Base-by-base conservation (phyloP, 352 stramenopile genomes). In the Salisapilia sapeloensis region DNA sequence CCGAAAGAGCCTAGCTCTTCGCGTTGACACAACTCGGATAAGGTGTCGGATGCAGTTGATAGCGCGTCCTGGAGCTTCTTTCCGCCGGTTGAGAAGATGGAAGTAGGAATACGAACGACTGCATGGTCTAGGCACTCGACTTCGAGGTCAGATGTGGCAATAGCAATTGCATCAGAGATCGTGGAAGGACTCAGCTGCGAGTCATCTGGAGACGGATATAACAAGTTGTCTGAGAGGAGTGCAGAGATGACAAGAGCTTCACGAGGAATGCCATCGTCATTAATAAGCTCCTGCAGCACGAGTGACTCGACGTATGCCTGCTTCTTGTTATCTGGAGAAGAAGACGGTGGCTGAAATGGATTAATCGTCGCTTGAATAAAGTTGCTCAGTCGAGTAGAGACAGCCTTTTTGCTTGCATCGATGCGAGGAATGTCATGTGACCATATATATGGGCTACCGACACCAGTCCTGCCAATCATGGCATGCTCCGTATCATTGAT, bases 241-340 rank as follows among this genome's bases (percentile, higher is more conserved):
- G 58, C 58, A 5, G 56, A 79, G 15, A 84, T 32, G 10, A 87
- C 53, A 14, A 87, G 34, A 6, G 44, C 63, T 17, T 82, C 63
- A 1, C 72, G 60, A 7, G 67, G 54, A 29, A 87, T 56, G 22
- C 57, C 53, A 8, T 66, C 45, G 6, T 82, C 65, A 19, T 70
- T 44, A 12, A 87, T 42, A 3, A 57, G 43, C 43, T 87, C 72
- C 21, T 81, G 62, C 3, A 84, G 42, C 25, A 53, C 55, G 6
- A 84, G 55, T 26, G 67, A 63, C 44, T 84, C 67, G 2, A 77
- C 56, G 38, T 71, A 81, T n/a, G 48, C 35, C 25, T 84, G 64
- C 32, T 84, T 84, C 4, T 69, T 40, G 0, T 42, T 47, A 4
- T 50, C 43, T 10, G 30, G 21, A 15, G 48, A 40, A 8, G 18